Conservation (phyloP, 192 early-diverging fungal genomes). For the Coemansia sp. region DNA sequence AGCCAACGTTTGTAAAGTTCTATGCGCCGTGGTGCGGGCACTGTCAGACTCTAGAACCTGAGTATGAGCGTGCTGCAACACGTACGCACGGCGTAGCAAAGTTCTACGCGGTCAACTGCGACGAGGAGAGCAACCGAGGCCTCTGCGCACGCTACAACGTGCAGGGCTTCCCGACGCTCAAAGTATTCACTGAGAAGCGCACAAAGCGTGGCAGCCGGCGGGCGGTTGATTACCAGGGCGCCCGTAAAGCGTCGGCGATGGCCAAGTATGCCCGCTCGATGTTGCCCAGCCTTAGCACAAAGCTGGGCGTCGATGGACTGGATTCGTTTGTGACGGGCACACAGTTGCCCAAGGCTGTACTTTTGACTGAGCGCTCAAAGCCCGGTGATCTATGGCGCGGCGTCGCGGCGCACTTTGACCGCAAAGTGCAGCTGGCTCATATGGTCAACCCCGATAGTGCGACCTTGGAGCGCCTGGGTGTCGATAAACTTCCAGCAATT, state of each 20-base stretch:
- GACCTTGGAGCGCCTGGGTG: conserved; percentile 57
- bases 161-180: conserved; percentile 93
- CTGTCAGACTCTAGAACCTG: conserved; percentile 83
- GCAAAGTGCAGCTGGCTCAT: conserved; percentile 71
- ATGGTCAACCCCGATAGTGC: conserved; percentile 58
- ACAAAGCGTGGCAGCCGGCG: conserved; percentile 58
- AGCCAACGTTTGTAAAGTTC: conserved; percentile 87
- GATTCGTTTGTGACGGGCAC: conserved; percentile 61
- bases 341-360: conserved; percentile 64
- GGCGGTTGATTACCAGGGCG: conserved; percentile 77
- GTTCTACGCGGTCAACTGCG: conserved; percentile 90
- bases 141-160: conserved; percentile 79
- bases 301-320: conserved; percentile 16
- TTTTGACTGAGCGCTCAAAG: conserved; percentile 75
- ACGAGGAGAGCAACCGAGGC: conserved; percentile 72
- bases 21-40: conserved; percentile 97
- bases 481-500: conserved; percentile 67
- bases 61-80: conserved; percentile 85
- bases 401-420: conserved; percentile 71
- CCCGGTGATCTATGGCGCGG: conserved; percentile 85
- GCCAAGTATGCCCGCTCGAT: conserved; percentile 65
- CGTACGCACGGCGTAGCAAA: conserved; percentile 82
- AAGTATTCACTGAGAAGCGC: conserved; percentile 75
- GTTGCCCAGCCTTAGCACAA: conserved; percentile 58
- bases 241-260: conserved; percentile 82